A percentile compares a stretch with the other conserved stretches of the same genome.
Evolutionary conservation across 1,284 basidiomycete species (phyloP).

Genomic region (Cyathus olla): DNA sequence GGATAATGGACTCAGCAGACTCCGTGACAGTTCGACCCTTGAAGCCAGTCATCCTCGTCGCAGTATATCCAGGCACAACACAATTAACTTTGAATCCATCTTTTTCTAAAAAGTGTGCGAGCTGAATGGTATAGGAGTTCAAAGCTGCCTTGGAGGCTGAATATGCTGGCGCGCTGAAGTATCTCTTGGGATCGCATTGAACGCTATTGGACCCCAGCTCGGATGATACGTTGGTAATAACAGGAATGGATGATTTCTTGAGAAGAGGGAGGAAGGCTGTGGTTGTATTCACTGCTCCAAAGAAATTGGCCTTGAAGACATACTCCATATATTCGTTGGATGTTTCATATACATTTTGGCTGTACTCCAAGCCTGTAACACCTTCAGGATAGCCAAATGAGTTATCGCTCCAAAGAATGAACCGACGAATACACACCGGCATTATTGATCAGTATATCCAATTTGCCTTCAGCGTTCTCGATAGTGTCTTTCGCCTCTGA

Average conservation of each 20-base stretch:
- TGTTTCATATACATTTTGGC: slow-evolving; percentile 32
- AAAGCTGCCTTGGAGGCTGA: slow-evolving; percentile 86
- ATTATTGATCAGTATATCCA: slow-evolving; percentile 56
- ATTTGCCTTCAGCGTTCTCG: slow-evolving; percentile 44
- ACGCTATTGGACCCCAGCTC: slow-evolving; percentile 66
- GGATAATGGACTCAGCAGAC: slow-evolving; percentile 47
- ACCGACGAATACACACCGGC: slow-evolving; percentile 35
- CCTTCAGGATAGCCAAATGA: slow-evolving; percentile 17
- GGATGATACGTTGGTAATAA: slow-evolving; percentile 41
- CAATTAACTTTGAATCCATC: slow-evolving; percentile 80
- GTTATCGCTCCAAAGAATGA: background rate
- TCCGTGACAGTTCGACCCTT: slow-evolving; percentile 44
- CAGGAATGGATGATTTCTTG: slow-evolving; percentile 27
- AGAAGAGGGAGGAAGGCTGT: slow-evolving; percentile 43
- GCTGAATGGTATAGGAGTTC: slow-evolving; percentile 88
- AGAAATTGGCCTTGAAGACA: slow-evolving; percentile 44
- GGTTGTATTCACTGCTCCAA: slow-evolving; percentile 44
- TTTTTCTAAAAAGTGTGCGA: slow-evolving; percentile 83
- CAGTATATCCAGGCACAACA: slow-evolving; percentile 53
- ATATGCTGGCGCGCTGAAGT: slow-evolving; percentile 41
- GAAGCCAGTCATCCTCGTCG: slow-evolving; percentile 53
- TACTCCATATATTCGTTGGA: slow-evolving; percentile 30
- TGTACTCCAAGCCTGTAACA: slow-evolving; percentile 27
- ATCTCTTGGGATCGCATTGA: slow-evolving; percentile 15
- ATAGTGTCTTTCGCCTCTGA: slow-evolving; percentile 38